Conservation (phyloP, 208 protist genomes). For the Leishmania martiniquensis region DNA sequence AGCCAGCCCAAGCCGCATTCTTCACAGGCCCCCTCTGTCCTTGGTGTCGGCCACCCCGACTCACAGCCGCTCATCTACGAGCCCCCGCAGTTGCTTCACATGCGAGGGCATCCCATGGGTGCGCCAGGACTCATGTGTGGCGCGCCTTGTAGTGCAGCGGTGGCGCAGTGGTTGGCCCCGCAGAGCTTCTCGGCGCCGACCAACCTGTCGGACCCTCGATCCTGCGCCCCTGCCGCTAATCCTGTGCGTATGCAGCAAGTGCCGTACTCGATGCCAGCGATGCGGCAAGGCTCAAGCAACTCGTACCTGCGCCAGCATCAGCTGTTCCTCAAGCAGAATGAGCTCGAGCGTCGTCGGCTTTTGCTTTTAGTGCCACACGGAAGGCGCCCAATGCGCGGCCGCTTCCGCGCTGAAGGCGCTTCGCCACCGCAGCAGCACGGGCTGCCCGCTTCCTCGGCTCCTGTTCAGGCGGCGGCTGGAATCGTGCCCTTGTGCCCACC, state of each 20-base stretch:
- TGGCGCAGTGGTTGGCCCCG: not conserved
- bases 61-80: constrained; percentile 46
- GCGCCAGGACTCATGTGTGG: not conserved
- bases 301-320: constrained; percentile 24
- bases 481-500: not conserved
- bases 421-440: not conserved
- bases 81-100: constrained; percentile 13
- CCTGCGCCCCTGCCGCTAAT: not conserved
- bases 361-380: constrained; percentile 17
- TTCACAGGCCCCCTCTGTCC: constrained; percentile 16
- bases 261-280: constrained; percentile 8
- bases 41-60: constrained; percentile 28
- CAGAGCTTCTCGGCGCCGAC: constrained; percentile 16
- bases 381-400: constrained; percentile 5
- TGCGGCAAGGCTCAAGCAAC: not conserved
- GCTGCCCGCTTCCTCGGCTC: constrained; percentile 2
- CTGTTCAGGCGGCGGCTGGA: not conserved
- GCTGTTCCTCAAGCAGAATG: constrained; percentile 25
- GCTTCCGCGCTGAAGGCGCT: constrained; percentile 15
- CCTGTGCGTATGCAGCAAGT: not conserved
- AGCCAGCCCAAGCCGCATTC: not conserved
- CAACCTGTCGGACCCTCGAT: not conserved
- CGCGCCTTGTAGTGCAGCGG: not conserved
- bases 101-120: not conserved
- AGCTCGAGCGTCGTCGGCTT: constrained; percentile 26